phyloP scores from a whole-genome alignment of 208 protist genomes.

The Lotmaria passim region DNA sequence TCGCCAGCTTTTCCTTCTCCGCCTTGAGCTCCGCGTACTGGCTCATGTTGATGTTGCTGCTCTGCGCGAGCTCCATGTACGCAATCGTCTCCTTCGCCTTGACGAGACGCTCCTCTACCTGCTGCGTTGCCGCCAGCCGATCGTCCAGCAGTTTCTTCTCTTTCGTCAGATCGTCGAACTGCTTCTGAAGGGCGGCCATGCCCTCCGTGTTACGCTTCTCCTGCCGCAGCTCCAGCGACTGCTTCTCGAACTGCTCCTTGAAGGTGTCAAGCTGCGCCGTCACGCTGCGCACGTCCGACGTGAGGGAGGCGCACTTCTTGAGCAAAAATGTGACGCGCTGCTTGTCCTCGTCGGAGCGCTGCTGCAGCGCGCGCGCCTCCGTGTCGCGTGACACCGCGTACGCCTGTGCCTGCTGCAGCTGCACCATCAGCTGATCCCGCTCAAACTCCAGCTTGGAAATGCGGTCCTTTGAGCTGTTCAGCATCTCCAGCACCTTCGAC shows the following conservation, averaged over 20 bases:
- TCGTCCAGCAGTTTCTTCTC: conserved; percentile 66
- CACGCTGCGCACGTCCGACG: conserved; percentile 48
- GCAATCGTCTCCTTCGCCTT: conserved; percentile 91
- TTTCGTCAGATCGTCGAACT: conserved; percentile 51
- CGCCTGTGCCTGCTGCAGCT: conserved; percentile 56
- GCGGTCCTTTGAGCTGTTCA: conserved; percentile 61
- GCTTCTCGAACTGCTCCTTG: conserved; percentile 49
- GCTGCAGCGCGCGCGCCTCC: conserved; percentile 49
- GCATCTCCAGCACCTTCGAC: conserved; percentile 52
- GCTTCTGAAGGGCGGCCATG: conserved; percentile 41
- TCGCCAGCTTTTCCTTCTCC: conserved; percentile 71
- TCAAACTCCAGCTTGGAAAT: conserved; percentile 72
- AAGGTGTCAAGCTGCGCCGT: conserved; percentile 49
- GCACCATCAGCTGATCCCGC: conserved; percentile 46
- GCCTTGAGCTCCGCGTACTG: conserved; percentile 83
- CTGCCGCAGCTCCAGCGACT: conserved; percentile 57
- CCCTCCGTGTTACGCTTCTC: conserved; percentile 56
- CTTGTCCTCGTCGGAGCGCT: conserved; percentile 68
- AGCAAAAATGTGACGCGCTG: conserved; percentile 80
- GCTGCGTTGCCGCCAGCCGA: conserved; percentile 55
- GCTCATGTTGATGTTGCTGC: conserved; percentile 77
- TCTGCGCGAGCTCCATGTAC: conserved; percentile 87
- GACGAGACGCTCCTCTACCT: conserved; percentile 76
- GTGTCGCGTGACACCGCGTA: conserved; percentile 46
- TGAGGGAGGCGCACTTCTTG: conserved; percentile 70